Percentiles rank a stretch among this genome's conserved stretches.
Conservation (phyloP, 73 alveolate genomes). For the Uronychia setigera region DNA sequence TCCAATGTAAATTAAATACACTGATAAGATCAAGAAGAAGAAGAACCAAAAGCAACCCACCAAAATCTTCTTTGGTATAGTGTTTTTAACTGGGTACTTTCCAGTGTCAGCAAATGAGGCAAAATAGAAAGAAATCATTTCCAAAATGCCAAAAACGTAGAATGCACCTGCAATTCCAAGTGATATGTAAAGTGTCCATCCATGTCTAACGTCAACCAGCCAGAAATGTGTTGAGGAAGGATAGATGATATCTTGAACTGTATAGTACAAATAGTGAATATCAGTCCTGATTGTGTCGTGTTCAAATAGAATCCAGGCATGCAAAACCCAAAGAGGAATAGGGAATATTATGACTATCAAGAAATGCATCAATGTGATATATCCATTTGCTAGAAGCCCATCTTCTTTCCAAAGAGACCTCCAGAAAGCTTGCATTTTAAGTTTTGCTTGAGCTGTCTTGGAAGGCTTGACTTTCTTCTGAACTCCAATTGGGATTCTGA, state of each 20-base stretch:
- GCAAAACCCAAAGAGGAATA: neutral
- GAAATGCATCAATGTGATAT: neutral
- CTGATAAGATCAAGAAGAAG: neutral
- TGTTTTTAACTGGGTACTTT: neutral
- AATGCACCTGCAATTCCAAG: neutral
- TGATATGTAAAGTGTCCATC: neutral
- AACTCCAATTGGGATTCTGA: constrained; percentile 18
- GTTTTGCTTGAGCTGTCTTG: neutral
- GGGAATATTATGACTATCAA: constrained; percentile 4
- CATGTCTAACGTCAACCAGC: neutral
- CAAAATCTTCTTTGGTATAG: neutral
- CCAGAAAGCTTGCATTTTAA: neutral
- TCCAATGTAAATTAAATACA: neutral
- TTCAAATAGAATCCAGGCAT: constrained; percentile 6
- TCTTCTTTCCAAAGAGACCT: neutral
- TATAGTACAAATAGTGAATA: neutral
- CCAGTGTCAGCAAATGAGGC: constrained; percentile 39
- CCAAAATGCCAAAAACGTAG: constrained; percentile 17
- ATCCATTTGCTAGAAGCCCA: constrained; percentile 4
- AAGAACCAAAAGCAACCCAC: neutral
- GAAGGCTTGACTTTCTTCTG: neutral
- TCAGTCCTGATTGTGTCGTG: neutral
- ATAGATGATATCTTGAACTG: neutral
- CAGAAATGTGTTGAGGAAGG: constrained; percentile 6
- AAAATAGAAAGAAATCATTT: constrained; percentile 8